These are phyloP conservation scores for Hymenoscyphus repandus DNA, from an alignment of 2,329 filamentous ascomycete species.

Conservation along the genomic window DNA sequence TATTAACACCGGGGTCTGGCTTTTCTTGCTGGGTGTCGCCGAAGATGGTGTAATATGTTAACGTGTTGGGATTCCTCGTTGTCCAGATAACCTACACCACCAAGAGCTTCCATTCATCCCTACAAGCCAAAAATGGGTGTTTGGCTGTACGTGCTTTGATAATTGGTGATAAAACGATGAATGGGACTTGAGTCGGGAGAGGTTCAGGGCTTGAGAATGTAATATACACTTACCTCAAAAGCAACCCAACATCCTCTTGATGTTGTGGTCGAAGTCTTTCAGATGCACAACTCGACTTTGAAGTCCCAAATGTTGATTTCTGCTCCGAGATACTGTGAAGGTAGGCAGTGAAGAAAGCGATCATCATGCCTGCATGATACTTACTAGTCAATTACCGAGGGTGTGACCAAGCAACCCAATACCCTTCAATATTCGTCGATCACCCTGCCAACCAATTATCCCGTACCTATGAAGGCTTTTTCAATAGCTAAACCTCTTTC, in stretches of 20 bases:
- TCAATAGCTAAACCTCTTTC: too few relatives aligned
- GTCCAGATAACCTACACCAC: slow-evolving; percentile 61
- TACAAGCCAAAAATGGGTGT: slow-evolving; percentile 32
- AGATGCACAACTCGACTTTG: slow-evolving; percentile 4
- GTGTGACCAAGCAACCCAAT: slow-evolving; percentile 48
- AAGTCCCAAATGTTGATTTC: slow-evolving; percentile 5
- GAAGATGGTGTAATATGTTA: slow-evolving; percentile 61
- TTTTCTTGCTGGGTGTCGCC: slow-evolving; percentile 18
- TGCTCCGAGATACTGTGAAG: slow-evolving; percentile 52
- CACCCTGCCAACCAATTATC: too few relatives aligned
- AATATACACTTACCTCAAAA: slow-evolving; percentile 26
- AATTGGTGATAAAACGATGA: too few relatives aligned
- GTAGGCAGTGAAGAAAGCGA: slow-evolving; percentile 48
- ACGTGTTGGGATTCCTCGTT: slow-evolving; percentile 57
- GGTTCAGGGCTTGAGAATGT: slow-evolving; percentile 38
- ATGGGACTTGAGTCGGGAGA: too few relatives aligned
- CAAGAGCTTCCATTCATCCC: slow-evolving; percentile 58
- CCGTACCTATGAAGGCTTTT: too few relatives aligned
- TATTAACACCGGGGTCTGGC: too few relatives aligned
- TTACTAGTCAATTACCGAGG: slow-evolving; percentile 50
- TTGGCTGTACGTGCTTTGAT: too few relatives aligned
- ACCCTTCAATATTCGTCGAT: too few relatives aligned
- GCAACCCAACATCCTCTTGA: slow-evolving; percentile 12
- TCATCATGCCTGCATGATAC: slow-evolving; percentile 51
- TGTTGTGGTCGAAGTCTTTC: neutral